phyloP scores from a whole-genome alignment of 441 rosid genomes.

The Theobroma grandiflorum region DNA sequence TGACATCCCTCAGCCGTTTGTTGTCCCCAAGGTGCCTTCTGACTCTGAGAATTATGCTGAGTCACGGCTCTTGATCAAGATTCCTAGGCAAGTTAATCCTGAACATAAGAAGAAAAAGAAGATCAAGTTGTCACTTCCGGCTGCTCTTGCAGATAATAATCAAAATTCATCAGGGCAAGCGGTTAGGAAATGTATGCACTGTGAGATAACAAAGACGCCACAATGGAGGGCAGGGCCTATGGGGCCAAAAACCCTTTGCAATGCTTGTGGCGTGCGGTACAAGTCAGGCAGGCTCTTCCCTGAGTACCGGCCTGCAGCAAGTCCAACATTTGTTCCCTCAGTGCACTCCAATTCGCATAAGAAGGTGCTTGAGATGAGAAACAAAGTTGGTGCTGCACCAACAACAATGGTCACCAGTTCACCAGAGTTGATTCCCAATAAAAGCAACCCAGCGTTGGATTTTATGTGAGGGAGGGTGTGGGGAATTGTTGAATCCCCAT shows the following conservation, averaged over 20 bases:
- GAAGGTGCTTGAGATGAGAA: slow-evolving; percentile 93
- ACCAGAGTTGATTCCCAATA: slow-evolving; percentile 65
- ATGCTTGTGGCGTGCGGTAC: slow-evolving; percentile 96
- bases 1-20: slow-evolving; percentile 32
- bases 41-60: slow-evolving; percentile 70
- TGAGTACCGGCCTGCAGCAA: slow-evolving; percentile 93
- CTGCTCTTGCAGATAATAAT: slow-evolving; percentile 28
- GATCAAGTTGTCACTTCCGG: slow-evolving; percentile 55
- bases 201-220: slow-evolving; percentile 94
- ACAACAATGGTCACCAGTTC: slow-evolving; percentile 35
- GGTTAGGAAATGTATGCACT: slow-evolving; percentile 88
- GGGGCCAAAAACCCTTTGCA: slow-evolving; percentile 98
- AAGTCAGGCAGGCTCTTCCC: slow-evolving; percentile 97
- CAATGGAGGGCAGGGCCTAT: slow-evolving; percentile 99
- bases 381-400: slow-evolving; percentile 40
- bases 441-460: slow-evolving; percentile 48
- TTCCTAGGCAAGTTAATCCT: slow-evolving; percentile 55
- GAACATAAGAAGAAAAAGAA: slow-evolving; percentile 84
- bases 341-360: slow-evolving; percentile 94
- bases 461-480: slow-evolving; percentile 39
- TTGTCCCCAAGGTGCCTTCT: slow-evolving; percentile 35
- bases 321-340: slow-evolving; percentile 88
- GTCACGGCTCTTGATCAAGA: slow-evolving; percentile 68
- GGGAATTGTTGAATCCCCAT: slow-evolving; percentile 1
- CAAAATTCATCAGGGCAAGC: slow-evolving; percentile 42